A percentile compares a stretch with the other conserved stretches of the same genome.
Conservation (phyloP, 208 protist genomes). For the Leishmania mexicana region DNA sequence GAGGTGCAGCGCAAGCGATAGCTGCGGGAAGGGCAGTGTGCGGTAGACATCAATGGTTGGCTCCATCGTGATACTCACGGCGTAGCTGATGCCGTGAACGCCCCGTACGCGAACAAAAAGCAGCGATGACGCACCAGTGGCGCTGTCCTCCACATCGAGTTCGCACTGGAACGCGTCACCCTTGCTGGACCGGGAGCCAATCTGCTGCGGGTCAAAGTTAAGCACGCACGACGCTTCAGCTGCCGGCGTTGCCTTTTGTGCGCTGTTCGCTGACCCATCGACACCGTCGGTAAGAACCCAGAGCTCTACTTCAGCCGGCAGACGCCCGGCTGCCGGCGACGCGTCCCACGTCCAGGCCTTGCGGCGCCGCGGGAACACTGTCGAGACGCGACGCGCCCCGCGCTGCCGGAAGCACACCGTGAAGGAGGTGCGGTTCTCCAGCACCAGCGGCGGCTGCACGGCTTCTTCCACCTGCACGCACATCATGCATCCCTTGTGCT, state of each 20-base stretch:
- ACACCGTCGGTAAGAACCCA: slow-evolving; percentile 10
- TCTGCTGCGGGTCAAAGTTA: slow-evolving; percentile 64
- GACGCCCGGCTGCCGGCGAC: background rate
- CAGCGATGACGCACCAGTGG: slow-evolving; percentile 26
- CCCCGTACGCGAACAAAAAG: slow-evolving; percentile 76
- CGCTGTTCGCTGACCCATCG: background rate
- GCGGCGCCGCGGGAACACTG: slow-evolving; percentile 59
- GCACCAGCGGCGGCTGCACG: slow-evolving; percentile 54
- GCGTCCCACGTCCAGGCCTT: slow-evolving; percentile 71
- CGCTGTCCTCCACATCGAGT: slow-evolving; percentile 25
- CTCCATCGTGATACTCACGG: slow-evolving; percentile 74
- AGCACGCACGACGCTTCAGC: slow-evolving; percentile 29
- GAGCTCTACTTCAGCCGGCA: slow-evolving; percentile 23
- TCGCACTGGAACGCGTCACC: slow-evolving; percentile 29
- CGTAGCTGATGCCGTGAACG: slow-evolving; percentile 65
- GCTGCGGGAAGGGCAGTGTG: slow-evolving; percentile 65
- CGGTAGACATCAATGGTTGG: slow-evolving; percentile 64
- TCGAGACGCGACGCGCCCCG: slow-evolving; percentile 22
- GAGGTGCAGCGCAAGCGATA: slow-evolving; percentile 51
- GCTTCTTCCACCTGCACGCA: slow-evolving; percentile 61
- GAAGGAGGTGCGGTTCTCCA: slow-evolving; percentile 77
- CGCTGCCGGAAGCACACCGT: slow-evolving; percentile 58
- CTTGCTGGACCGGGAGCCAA: slow-evolving; percentile 10
- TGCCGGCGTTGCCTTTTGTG: background rate
- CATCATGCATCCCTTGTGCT: slow-evolving; percentile 44